These are phyloP conservation scores for Sergeia podlipaevii DNA, from an alignment of 208 protist species.

Conservation along the genomic window DNA sequence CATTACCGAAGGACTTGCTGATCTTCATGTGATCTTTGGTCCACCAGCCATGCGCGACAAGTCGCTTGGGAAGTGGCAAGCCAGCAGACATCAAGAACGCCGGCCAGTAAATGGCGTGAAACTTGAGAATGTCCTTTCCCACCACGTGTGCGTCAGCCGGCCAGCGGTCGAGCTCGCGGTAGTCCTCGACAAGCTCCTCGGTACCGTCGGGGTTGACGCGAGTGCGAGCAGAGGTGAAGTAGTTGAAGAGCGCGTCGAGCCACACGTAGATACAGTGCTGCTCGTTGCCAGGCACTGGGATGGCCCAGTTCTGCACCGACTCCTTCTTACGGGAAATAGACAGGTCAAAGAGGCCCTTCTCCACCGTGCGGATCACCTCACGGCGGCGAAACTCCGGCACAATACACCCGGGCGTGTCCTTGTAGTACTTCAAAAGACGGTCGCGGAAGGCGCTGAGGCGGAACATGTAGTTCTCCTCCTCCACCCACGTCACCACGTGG, in stretches of 20 bases:
- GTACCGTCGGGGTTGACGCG: constrained; percentile 32
- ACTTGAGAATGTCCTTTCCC: constrained; percentile 99
- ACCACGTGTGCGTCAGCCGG: constrained; percentile 92
- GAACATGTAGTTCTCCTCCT: constrained; percentile 99
- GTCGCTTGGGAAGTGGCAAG: constrained; percentile 86
- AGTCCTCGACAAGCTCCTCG: constrained; percentile 41
- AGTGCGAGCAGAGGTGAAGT: constrained; percentile 92
- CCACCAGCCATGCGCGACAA: constrained; percentile 96
- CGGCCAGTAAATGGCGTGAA: constrained; percentile 99
- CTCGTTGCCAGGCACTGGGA: constrained; percentile 95
- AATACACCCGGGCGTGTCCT: constrained; percentile 87
- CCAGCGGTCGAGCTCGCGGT: constrained; percentile 47
- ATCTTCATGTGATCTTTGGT: constrained; percentile 96
- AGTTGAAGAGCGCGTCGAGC: constrained; percentile 99
- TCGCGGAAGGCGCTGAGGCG: constrained; percentile 90
- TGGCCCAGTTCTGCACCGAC: constrained; percentile 94
- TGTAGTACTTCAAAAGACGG: constrained; percentile 80
- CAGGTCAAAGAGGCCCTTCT: constrained; percentile 93
- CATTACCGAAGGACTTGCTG: constrained; percentile 97
- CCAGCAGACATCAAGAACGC: constrained; percentile 96
- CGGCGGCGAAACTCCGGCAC: constrained; percentile 89
- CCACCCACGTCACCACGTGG: constrained; percentile 92
- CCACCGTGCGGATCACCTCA: constrained; percentile 88
- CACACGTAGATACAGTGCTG: constrained; percentile 99
- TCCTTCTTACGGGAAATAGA: constrained; percentile 94